Percentiles rank a stretch among this genome's conserved stretches.
phyloP scores from a whole-genome alignment of 75 land plant genomes.

The Sequoiadendron giganteum region DNA sequence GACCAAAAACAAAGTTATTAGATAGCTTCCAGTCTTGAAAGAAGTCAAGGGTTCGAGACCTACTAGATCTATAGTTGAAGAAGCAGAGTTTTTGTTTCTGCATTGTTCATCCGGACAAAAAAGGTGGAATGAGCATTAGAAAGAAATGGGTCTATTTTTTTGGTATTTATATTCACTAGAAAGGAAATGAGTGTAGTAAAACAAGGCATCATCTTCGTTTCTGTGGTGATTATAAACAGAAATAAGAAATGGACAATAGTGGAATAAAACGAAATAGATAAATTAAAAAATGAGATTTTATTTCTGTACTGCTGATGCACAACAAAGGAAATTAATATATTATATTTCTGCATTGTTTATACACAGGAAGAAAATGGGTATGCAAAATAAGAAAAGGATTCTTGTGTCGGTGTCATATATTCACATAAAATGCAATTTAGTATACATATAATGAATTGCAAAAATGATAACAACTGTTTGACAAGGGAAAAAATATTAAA shows the following conservation, averaged over 20 bases:
- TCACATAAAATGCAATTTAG: conserved; percentile 2
- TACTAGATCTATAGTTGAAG: neutral
- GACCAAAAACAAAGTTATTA: neutral
- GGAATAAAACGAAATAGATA: neutral
- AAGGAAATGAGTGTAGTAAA: neutral
- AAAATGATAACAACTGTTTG: neutral
- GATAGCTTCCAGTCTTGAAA: neutral
- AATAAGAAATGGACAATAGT: too few relatives aligned
- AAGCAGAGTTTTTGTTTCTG: neutral
- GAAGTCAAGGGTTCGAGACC: neutral
- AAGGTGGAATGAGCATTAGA: neutral
- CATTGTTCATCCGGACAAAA: neutral
- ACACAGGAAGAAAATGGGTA: neutral
- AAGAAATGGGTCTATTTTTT: too few relatives aligned
- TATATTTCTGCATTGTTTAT: neutral
- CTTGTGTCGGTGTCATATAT: neutral
- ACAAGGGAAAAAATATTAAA: neutral
- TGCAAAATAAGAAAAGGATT: neutral
- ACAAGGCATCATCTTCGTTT: neutral
- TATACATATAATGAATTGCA: neutral
- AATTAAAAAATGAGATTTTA: neutral
- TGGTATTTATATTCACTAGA: neutral
- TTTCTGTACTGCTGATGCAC: neutral
- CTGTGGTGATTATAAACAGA: neutral
- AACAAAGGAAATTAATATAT: neutral